Evolutionary conservation across 129 eudicot genomes (phyloP), one percentile per base, ranked within the genome.

Genomic region (Ambrosia trifida): DNA sequence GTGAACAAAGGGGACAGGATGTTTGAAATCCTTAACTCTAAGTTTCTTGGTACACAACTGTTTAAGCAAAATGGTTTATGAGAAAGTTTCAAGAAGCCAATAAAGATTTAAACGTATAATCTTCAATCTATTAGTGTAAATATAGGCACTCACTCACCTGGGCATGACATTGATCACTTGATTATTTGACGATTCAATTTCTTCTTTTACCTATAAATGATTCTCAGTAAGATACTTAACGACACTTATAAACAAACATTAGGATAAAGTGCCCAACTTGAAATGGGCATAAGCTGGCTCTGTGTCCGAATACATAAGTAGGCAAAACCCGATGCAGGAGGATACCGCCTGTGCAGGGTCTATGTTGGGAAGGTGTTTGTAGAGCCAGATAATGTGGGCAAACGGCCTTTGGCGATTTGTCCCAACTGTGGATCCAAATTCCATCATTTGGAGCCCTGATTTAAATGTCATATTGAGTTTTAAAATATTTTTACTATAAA

Each of bases 1-100:
- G 96, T 91, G 63, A 76, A 82, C 20, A 91, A 87, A 0, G 90
- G 88, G 49, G 78, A 82, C 69, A 77, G 59, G 52, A 91, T 76
- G n/a, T 76, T 81, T 68, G 76, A 64, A 47, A 91, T 88, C 19
- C 66, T 66, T 57, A 91, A 82, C 72, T 84, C 77, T 30, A 91
- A 77, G 81, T 79, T 84, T 87, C 84, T 85, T 64, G 82, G 61
- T 68, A 79, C 87, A 72, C 80, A 68, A 60, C 75, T 58, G 11
- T 33, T 17, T 58, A 66, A 80, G 80, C 89, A 76, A 53, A 73
- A 59, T 30, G 24, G 72, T 72, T 10, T 13, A 50, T n/a, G 11
- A 31, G 35, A 41, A 41, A 43, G 12, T 5, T 47, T 30, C 31
- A 10, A 67, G 4, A 41, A 11, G 66, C 16, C 20, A 28, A 28